These are phyloP conservation scores for Exophiala bonariae DNA, from an alignment of 2,329 filamentous ascomycete genomes.

Conservation along the genomic window DNA sequence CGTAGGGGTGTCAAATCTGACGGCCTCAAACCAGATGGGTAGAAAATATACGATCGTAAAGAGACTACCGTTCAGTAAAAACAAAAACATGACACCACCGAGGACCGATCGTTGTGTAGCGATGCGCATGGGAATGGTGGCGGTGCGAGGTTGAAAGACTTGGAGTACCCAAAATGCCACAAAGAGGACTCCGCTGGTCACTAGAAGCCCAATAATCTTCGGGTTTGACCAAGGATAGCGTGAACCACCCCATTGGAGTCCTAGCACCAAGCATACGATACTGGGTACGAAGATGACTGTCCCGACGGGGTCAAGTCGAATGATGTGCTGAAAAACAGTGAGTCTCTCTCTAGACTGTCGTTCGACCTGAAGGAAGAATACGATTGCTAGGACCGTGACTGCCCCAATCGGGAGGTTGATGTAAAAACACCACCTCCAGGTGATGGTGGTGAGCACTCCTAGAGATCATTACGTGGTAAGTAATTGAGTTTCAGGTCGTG, in stretches of 20 bases:
- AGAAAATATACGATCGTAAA: conserved; percentile 23
- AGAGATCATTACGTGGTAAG: too few relatives aligned
- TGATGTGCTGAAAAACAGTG: conserved; percentile 24
- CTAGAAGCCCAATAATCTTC: conserved; percentile 28
- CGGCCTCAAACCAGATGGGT: conserved; percentile 28
- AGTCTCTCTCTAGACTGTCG: conserved; percentile 16
- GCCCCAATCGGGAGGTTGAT: conserved; percentile 36
- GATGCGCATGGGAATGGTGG: not conserved
- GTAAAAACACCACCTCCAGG: conserved; percentile 43
- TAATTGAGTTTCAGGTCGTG: too few relatives aligned
- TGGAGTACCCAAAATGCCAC: conserved; percentile 28
- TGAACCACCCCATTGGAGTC: conserved; percentile 56
- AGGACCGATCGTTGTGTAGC: conserved; percentile 11
- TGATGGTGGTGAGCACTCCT: conserved; percentile 37
- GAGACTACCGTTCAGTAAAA: conserved; percentile 15
- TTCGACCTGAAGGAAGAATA: conserved; percentile 31
- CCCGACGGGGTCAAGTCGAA: conserved; percentile 55
- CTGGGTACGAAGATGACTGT: conserved; percentile 62
- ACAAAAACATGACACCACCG: conserved; percentile 22
- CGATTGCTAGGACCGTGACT: conserved; percentile 35
- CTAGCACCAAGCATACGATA: conserved; percentile 60
- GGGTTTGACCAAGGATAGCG: conserved; percentile 34
- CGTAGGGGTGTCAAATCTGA: conserved; percentile 27
- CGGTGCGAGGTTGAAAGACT: not conserved
- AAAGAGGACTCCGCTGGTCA: conserved; percentile 26